Percentiles rank a stretch among this genome's conserved stretches.
Evolutionary conservation across 73 alveolate species (phyloP).

Genomic region (Paramecium octaurelia): DNA sequence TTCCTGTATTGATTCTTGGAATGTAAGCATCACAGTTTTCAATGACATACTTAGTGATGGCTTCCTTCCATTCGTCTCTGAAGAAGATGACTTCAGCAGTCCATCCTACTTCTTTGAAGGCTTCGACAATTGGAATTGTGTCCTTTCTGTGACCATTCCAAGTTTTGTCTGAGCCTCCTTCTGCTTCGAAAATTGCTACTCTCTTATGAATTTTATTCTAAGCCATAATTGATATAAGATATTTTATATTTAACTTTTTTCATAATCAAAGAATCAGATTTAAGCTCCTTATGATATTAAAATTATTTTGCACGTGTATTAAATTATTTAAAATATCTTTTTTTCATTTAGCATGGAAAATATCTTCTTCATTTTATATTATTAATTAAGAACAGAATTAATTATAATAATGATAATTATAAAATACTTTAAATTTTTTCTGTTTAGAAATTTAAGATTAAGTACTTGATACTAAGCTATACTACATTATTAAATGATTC

Average conservation of each 20-base stretch:
- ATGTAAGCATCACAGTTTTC: constrained; percentile 40
- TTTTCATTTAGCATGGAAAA: not conserved
- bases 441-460: too few relatives aligned
- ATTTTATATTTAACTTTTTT: not conserved
- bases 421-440: not conserved
- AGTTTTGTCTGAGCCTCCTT: constrained; percentile 17
- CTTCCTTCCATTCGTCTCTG: constrained; percentile 51
- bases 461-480: not conserved
- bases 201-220: not conserved
- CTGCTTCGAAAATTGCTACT: constrained; percentile 39
- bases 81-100: constrained; percentile 49
- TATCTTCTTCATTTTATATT: not conserved
- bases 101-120: constrained; percentile 58
- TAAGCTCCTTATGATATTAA: not conserved
- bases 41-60: constrained; percentile 35
- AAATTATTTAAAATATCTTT: not conserved
- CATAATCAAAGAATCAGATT: not conserved
- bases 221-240: not conserved
- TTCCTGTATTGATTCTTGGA: constrained; percentile 44
- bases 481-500: not conserved
- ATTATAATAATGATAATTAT: not conserved
- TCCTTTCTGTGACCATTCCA: constrained; percentile 47
- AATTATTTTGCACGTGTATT: not conserved
- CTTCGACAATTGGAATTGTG: constrained; percentile 49
- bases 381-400: not conserved